These are phyloP conservation scores for Insectozyma bohioensis DNA, from an alignment of 1,139 yeast species.

Conservation along the genomic window DNA sequence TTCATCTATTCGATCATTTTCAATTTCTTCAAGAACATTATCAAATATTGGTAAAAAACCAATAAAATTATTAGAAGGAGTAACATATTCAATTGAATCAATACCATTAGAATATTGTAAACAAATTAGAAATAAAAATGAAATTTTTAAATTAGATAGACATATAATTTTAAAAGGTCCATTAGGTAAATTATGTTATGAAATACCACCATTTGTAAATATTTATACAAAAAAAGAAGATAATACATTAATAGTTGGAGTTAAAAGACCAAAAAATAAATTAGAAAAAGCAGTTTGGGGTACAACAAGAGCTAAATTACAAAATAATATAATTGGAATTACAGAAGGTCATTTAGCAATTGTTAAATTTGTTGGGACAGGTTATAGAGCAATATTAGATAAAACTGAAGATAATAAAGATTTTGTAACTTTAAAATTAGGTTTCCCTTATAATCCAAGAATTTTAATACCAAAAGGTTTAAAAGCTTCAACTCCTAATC, in stretches of 20 bases:
- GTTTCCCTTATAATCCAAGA: constrained; percentile 66
- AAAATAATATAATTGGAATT: constrained; percentile 81
- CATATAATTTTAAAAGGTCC: constrained; percentile 78
- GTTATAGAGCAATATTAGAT: constrained; percentile 83
- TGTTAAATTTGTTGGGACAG: constrained; percentile 92
- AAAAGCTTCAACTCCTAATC: constrained; percentile 74
- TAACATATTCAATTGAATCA: constrained; percentile 33
- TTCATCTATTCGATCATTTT: constrained; percentile 22
- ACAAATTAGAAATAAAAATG: constrained; percentile 68
- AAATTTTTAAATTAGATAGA: constrained; percentile 57
- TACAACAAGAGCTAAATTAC: constrained; percentile 75
- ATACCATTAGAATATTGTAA: constrained; percentile 48
- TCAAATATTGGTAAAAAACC: constrained; percentile 48
- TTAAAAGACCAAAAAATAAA: constrained; percentile 56
- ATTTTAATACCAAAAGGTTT: constrained; percentile 78
- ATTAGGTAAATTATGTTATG: constrained; percentile 62
- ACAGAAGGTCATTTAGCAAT: constrained; percentile 90
- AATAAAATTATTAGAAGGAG: constrained; percentile 31
- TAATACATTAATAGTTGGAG: constrained; percentile 50
- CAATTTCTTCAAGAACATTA: constrained; percentile 24
- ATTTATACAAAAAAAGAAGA: constrained; percentile 25
- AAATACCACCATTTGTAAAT: constrained; percentile 71
- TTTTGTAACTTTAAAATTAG: constrained; percentile 74
- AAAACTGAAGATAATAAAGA: constrained; percentile 50
- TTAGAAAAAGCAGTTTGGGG: constrained; percentile 95